Evolutionary conservation across 1,139 yeast genomes (phyloP), one percentile per base, ranked within the genome.

Genomic region (Hyphopichia pseudoburtonii): DNA sequence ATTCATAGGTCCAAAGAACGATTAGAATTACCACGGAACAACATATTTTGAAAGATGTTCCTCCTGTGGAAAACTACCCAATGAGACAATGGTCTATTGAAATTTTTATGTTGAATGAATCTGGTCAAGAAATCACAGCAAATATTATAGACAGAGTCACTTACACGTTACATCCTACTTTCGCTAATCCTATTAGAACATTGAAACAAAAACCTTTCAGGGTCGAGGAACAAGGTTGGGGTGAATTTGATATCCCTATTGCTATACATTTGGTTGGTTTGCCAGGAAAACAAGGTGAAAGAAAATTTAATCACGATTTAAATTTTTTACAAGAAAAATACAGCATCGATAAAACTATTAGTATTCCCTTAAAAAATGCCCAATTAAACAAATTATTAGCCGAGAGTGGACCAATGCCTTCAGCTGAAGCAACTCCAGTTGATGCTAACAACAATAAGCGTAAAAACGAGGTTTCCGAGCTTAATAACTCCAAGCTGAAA

Each of bases 221-320:
- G 55, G 84, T 92, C 38, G 87, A 82, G 57, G 98, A 92, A 62
- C 85, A 88, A 67, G 98, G 98, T 34, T 92, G 98, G 98, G 98
- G 98, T 56, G 98, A 92, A 51, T 90, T 90, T 55, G 96, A 90
- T 57, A 76, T 92, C 56, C 88, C 87, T 34, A 82, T 92, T 46
- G 75, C 86, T 15, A 70, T 89, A 40, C 86, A 84, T 48, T 70
- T 86, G 41, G 75, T 86, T 24, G 78, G 78, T 7, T 57, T 71
- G 38, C 57, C 62, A 19, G 97, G 95, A 42, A 86, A 85, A 54
- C 86, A 84, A 37, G 97, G 97, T 33, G 97, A 89, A 58, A 76
- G 86, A 47, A 86, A 86, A 55, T 64, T 92, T 44, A 79, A 78
- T 54, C 97, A 92, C 60, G 97, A 92, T 63, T 79, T 92, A 57